Evolutionary conservation across 2,329 filamentous ascomycete species (phyloP), one percentile per base, ranked within the genome.

Genomic region (Didymella exigua): DNA sequence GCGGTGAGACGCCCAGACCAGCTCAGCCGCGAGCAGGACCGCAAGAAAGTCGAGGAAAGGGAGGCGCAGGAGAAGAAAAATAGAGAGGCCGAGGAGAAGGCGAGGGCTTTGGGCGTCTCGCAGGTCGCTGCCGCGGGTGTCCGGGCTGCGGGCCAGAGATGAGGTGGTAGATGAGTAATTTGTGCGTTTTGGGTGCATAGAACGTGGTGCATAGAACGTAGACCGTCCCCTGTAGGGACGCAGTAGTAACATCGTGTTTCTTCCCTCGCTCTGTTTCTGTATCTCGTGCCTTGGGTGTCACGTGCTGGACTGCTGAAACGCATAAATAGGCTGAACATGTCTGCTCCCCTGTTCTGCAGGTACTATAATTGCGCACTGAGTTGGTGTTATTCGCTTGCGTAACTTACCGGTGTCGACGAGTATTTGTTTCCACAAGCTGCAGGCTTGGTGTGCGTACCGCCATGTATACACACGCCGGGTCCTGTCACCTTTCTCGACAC

Each of bases 1-100:
- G 93, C 95, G 1, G 81, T 89, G 47, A 84, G 95, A 60, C 82
- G 95, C 54, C 87, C 89, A 3, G 95, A 99, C 71, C 95, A 99
- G 82, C 78, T 96, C 10, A 84, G 87, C 72, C 81, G 87, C 37
- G 93, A 98, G 78, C 79, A 83, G 51, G 81, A 82, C 60, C 84
- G 93, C 63, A 89, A 89, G 74, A 81, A 81, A 53, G 81, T 81
- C 42, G 85, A 86, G 67, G 80, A 80, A 59, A 30, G 52, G 27
- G 68, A 72, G 58, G 72, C 63, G 44, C 71, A 74, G 60, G 62
- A 56, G 56, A 72, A 70, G 65, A 73, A 63, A 63, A 73, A 72
- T 36, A 61, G 59, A 41, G 69, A 68, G 59, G 53, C 61, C 14
- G 69, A 72, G 62, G 65, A 67, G 59, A 65, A 59, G 57, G 68